Evolutionary conservation across 805 yeast genomes (phyloP).

Genomic region (Candida golubevii): DNA sequence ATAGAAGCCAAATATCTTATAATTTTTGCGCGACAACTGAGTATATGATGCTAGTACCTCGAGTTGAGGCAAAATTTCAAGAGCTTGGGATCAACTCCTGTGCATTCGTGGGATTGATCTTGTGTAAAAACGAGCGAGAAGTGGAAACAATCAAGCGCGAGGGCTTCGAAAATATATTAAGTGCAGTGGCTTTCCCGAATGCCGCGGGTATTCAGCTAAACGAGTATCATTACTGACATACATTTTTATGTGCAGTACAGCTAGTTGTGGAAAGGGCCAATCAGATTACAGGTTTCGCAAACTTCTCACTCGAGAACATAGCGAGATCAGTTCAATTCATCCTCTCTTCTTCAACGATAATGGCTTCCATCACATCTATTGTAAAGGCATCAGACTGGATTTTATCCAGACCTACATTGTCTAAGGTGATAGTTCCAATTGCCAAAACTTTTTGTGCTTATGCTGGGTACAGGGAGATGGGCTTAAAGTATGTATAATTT

Average conservation of each 20-base stretch:
- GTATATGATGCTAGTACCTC: constrained; percentile 87
- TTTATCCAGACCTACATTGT: constrained; percentile 72
- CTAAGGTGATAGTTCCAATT: constrained; percentile 72
- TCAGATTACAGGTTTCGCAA: constrained; percentile 12
- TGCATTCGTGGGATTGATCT: constrained; percentile 73
- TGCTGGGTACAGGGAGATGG: constrained; percentile 93
- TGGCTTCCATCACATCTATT: constrained; percentile 63
- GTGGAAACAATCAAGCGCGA: constrained; percentile 31
- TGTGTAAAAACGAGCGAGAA: constrained; percentile 62
- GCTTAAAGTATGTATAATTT: constrained; percentile 52
- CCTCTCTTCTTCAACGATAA: constrained; percentile 17
- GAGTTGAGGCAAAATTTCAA: constrained; percentile 53
- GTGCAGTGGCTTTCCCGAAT: constrained; percentile 63
- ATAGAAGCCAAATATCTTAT: constrained; percentile 53
- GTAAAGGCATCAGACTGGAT: constrained; percentile 75
- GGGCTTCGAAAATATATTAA: constrained; percentile 51
- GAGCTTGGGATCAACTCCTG: constrained; percentile 70
- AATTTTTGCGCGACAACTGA: constrained; percentile 76
- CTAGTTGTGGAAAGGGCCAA: too few species aligned
- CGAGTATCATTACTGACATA: constrained; percentile 57
- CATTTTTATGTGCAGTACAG: not conserved
- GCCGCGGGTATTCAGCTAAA: constrained; percentile 53
- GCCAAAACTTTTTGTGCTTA: constrained; percentile 68
- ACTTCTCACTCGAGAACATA: constrained; percentile 7
- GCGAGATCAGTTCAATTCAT: not conserved